Evolutionary conservation across 2,329 filamentous ascomycete species (phyloP).

Genomic region (Ophiostoma quercus): DNA sequence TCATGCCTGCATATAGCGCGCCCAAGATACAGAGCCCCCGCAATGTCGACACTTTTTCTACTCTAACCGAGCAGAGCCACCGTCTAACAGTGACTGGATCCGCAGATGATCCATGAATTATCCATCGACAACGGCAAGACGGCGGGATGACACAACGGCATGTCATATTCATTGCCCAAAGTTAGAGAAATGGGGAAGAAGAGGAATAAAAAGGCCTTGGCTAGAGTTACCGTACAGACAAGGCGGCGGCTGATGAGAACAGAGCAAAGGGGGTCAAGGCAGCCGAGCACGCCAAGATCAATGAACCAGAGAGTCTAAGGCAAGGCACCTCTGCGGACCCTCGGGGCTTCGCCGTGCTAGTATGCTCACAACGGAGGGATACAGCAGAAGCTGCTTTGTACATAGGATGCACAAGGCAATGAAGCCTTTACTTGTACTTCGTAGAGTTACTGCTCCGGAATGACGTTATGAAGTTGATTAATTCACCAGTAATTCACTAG

Average conservation of each 20-base stretch:
- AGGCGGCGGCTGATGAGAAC: not conserved
- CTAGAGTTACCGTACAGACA: not conserved
- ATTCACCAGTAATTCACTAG: not conserved
- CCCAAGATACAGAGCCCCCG: not conserved
- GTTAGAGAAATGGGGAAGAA: not conserved
- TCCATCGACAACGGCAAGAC: not conserved
- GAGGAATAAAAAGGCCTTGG: not conserved
- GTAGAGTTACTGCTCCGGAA: not conserved
- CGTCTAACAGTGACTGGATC: not conserved
- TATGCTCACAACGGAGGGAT: not conserved
- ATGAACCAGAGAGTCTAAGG: not conserved
- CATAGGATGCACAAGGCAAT: too few species aligned
- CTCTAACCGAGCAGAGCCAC: constrained; percentile 8
- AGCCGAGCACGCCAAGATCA: not conserved
- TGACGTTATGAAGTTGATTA: not conserved
- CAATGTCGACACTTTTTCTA: not conserved
- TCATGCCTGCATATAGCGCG: not conserved
- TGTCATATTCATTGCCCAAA: not conserved
- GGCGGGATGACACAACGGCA: not conserved
- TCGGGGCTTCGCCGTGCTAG: not conserved
- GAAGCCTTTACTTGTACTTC: too few species aligned
- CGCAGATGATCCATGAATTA: too few species aligned
- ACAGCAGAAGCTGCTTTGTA: not conserved
- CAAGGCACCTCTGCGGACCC: not conserved
- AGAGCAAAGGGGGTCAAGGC: not conserved